Base-by-base conservation (phyloP, 2,329 filamentous ascomycete species). In the Fusarium brevicatenulatum region DNA sequence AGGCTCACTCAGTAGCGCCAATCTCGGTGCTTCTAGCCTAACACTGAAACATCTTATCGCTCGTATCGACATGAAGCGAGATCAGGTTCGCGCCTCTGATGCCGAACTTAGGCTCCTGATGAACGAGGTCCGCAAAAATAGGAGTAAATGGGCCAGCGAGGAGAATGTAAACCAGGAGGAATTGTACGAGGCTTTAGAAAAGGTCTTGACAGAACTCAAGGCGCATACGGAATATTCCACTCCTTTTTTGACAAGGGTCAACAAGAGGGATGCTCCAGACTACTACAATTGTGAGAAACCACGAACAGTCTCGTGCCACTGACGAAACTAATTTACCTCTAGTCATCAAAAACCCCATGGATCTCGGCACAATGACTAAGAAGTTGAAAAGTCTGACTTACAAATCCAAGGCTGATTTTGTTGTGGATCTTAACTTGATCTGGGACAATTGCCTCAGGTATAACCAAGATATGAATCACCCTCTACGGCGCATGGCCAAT, bases 121-220 rank as follows among this genome's bases (percentile, higher is more conserved):
- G 89, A 98, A 96, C 77, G 96, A 99, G 82, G 96, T 99, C 23
- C 91, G 96, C 72, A 99, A 98, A 82, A 98, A 98, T 77, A 89
- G 96, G 78, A 98, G 95, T 83, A 99, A 99, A 84, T 99, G 96
- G 96, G 95, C 96, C 7, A 98, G 93, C 81, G 96, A 98, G 82
- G 96, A 99, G 77, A 96, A 97, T 76, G 92, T 99, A 70, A 95
- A 96, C 67, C 96, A 99, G 82, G 96, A 99, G 82, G 96, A 99
- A 82, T 87, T 99, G 10, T 99, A 99, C 80, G 96, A 99, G 84
- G 94, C 96, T 16, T 88, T 96, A 19, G 96, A 99, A 81, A 98
- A 98, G 84, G 96, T 99, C 58, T 87, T 99, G 78, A 97, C 95
- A 79, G 95, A 98, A 81, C 90, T 99, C 63, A 98, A 98, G 82